Base-by-base conservation (phyloP, 805 yeast genomes). In the Candida boidinii region DNA sequence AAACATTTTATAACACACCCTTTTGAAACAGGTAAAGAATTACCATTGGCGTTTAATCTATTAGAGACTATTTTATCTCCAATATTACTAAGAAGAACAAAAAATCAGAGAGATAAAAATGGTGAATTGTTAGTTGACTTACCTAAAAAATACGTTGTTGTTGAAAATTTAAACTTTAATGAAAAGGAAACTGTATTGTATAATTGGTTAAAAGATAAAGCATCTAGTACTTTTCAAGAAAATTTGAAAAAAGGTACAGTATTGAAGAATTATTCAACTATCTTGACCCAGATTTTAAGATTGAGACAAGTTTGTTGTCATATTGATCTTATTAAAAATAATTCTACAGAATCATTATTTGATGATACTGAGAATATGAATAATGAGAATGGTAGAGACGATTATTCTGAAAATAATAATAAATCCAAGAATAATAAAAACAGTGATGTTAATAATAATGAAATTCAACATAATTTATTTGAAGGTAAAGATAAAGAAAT, bases 291-390 rank as follows among this genome's bases (percentile, higher is more conserved):
- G 49, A 79, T 90, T 33, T 55, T 90, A 41, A 64, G 97, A 35
- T 63, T 90, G 24, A 66, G 97, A 38, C 97, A 90, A 52, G 71
- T 81, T 0, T 90, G 96, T 51, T 86, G 95, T 48, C 96, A 90
- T 51, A 68, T 80, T 13, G 74, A 73, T 34, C 60, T 88, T 36
- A 69, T 87, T 1, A 67, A 69, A 3, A 53, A 54, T 26, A 67
- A 63, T 38, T 15, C 23, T 13, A 23, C 39, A 2, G 22, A 42
- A 4, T n/a, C n/a, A n/a, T n/a, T n/a, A n/a, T n/a, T n/a, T n/a
- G n/a, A n/a, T n/a, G 35, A 39, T 21, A 17, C 28, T 9, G 79
- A 73, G 30, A 30, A 32, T 1, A n/a, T 44, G 12, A 35, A 28
- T 24, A 68, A 71, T 49, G 79, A 73, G 39, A 79, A 70, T 21